Conservation (phyloP, 805 yeast genomes). For the Candida railenensis region DNA sequence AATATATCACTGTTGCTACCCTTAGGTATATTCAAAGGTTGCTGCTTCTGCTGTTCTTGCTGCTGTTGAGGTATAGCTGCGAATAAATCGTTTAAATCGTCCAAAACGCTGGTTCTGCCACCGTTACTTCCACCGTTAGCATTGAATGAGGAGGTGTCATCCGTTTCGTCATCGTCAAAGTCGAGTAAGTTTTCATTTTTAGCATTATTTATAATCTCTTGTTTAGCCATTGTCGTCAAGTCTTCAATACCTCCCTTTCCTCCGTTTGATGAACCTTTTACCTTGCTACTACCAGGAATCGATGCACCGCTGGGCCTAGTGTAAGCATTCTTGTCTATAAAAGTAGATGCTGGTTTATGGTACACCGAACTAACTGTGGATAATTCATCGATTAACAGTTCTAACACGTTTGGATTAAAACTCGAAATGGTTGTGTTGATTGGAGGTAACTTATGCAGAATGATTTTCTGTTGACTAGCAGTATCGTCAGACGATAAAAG, state of each 20-base stretch:
- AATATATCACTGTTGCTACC: constrained; percentile 43
- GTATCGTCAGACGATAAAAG: constrained; percentile 50
- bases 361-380: constrained; percentile 87
- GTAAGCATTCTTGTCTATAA: constrained; percentile 43
- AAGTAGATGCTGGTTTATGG: constrained; percentile 74
- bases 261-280: constrained; percentile 11
- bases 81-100: constrained; percentile 76
- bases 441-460: constrained; percentile 65
- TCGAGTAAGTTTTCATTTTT: constrained; percentile 83
- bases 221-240: constrained; percentile 70
- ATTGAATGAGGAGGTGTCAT: constrained; percentile 12
- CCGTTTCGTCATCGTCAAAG: constrained; percentile 64
- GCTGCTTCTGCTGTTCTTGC: constrained; percentile 14
- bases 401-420: constrained; percentile 67
- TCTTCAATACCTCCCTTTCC: constrained; percentile 65
- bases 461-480: constrained; percentile 47
- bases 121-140: constrained; percentile 10
- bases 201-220: constrained; percentile 63
- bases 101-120: constrained; percentile 47
- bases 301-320: constrained; percentile 15
- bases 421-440: constrained; percentile 70
- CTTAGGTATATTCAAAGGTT: constrained; percentile 8
- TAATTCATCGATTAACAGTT: constrained; percentile 69
- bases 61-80: constrained; percentile 28
- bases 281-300: constrained; percentile 12